phyloP scores from a whole-genome alignment of 441 rosid species.

The Theobroma grandiflorum region DNA sequence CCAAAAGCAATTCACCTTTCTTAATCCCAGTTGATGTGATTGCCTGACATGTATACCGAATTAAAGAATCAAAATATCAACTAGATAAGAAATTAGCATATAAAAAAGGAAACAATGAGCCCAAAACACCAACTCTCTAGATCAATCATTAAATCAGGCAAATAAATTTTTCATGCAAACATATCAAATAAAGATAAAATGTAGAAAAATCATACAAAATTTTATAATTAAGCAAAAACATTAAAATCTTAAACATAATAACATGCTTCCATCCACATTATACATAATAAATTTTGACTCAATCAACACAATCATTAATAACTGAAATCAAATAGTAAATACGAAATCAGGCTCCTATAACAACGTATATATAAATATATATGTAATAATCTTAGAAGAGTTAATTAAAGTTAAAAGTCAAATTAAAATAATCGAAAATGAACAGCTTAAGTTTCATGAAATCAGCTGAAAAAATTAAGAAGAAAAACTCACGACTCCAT shows the following conservation, averaged over 20 bases:
- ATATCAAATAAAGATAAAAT: neutral
- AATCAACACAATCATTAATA: neutral
- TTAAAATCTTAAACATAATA: neutral
- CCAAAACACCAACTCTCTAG: neutral
- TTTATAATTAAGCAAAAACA: neutral
- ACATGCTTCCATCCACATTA: conserved; percentile 1
- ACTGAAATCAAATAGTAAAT: neutral
- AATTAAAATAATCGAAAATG: neutral
- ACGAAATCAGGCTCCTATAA: neutral
- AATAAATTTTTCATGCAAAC: neutral
- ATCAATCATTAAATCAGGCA: conserved; percentile 3
- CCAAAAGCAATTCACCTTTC: conserved; percentile 80
- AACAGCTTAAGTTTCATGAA: neutral
- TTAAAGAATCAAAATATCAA: conserved; percentile 13
- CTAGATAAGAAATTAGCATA: neutral
- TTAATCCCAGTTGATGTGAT: conserved; percentile 77
- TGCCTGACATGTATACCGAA: conserved; percentile 53
- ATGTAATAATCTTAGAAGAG: neutral
- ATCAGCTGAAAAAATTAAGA: neutral
- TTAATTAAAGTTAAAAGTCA: neutral
- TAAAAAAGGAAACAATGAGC: neutral
- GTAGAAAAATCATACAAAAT: neutral
- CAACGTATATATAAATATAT: neutral
- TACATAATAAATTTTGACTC: neutral
- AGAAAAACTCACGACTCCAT: conserved; percentile 77